These are phyloP conservation scores for Mollisia scopiformis DNA, from an alignment of 2,329 filamentous ascomycete genomes.

Conservation along the genomic window DNA sequence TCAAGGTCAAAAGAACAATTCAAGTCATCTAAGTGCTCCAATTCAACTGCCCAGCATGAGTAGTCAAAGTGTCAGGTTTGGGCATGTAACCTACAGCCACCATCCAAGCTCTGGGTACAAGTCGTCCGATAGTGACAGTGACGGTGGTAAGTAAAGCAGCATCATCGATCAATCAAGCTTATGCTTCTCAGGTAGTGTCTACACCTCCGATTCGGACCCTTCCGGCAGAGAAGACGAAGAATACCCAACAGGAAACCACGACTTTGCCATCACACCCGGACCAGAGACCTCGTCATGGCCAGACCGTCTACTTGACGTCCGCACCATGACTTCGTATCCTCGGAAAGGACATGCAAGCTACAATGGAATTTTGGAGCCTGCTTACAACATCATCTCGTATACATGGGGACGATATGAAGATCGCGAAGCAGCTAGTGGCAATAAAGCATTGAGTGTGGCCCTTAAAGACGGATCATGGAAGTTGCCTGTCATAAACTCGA, in stretches of 20 bases:
- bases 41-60: not conserved
- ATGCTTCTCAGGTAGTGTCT: not conserved
- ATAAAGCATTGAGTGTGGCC: not conserved
- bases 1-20: too few relatives aligned
- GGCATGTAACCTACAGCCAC: not conserved
- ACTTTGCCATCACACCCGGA: not conserved
- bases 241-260: not conserved
- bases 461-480: conserved; percentile 1
- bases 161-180: not conserved
- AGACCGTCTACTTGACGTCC: not conserved
- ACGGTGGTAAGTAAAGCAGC: not conserved
- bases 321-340: not conserved
- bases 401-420: not conserved
- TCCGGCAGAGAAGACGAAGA: not conserved
- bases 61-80: not conserved
- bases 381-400: not conserved
- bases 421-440: not conserved
- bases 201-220: not conserved
- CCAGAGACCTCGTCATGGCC: not conserved
- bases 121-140: not conserved
- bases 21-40: not conserved
- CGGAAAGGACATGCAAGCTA: not conserved
- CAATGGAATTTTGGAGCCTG: not conserved
- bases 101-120: not conserved
- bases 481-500: not conserved